Conservation (phyloP, 345 rosid genomes). For the Eucalyptus urophylla region DNA sequence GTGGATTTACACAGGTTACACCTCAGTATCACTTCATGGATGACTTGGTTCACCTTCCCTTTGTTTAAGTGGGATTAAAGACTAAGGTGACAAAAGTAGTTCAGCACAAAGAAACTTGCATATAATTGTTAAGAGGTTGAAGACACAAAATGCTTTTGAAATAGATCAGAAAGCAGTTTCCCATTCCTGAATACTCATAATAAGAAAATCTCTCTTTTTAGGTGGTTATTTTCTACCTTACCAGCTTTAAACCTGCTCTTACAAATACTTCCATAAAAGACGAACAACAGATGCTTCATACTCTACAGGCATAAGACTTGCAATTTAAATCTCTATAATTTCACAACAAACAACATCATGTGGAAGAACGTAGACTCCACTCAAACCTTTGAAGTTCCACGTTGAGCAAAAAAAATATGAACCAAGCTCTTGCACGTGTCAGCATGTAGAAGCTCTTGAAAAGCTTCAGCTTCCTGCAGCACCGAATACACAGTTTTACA, state of each 20-base stretch:
- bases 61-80: background rate
- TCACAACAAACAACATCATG: background rate
- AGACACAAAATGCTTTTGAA: no score
- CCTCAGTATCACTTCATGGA: background rate
- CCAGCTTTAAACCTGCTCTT: no score
- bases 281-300: background rate
- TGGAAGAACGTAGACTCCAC: background rate
- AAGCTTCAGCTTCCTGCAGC: conserved; percentile 74
- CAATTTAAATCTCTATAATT: background rate
- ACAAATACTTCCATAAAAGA: background rate
- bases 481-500: background rate
- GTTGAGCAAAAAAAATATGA: conserved; percentile 77
- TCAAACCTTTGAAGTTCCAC: conserved; percentile 79
- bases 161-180: background rate
- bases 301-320: background rate
- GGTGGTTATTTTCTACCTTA: background rate
- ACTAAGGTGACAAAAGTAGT: background rate
- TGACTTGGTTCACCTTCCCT: background rate
- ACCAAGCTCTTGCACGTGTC: conserved; percentile 83
- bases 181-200: background rate
- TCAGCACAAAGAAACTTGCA: background rate
- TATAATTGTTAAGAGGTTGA: background rate
- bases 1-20: background rate
- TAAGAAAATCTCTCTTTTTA: background rate
- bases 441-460: conserved; percentile 42